Evolutionary conservation across 257 asterid genomes (phyloP).

Genomic region (Leptodermis oblonga): DNA sequence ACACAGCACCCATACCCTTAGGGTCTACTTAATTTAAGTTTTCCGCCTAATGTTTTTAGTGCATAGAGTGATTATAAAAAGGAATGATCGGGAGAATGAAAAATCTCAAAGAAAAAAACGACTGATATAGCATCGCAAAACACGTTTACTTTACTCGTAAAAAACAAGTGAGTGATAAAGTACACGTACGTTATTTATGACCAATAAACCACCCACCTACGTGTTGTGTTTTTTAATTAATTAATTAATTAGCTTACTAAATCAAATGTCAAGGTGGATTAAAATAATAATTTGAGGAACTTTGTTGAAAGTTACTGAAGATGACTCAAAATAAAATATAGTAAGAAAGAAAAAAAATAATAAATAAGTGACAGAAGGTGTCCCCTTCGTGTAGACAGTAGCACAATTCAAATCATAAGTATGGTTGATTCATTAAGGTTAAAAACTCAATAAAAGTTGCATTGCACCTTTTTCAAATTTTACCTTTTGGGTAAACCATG

Average conservation of each 20-base stretch:
- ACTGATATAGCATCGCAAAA: too few relatives aligned
- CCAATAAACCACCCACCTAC: too few relatives aligned
- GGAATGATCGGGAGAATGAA: too few relatives aligned
- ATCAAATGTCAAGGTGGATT: constrained; percentile 6
- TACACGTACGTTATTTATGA: too few relatives aligned
- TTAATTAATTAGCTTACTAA: background rate
- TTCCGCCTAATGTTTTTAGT: constrained; percentile 6
- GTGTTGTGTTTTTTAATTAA: background rate
- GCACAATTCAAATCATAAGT: background rate
- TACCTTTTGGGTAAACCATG: constrained; percentile 3
- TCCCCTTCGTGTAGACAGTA: constrained; percentile 2
- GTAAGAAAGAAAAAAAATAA: background rate
- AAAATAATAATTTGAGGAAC: constrained; percentile 9
- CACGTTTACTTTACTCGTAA: too few relatives aligned
- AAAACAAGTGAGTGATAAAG: too few relatives aligned
- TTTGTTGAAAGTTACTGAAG: constrained; percentile 7
- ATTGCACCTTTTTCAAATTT: constrained; percentile 1
- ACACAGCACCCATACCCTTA: too few relatives aligned
- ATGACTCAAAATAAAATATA: background rate
- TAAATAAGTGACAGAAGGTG: background rate
- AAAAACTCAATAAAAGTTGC: background rate
- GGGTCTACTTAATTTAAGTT: constrained; percentile 3
- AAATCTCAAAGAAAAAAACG: too few relatives aligned
- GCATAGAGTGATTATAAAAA: too few relatives aligned
- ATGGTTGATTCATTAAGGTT: constrained; percentile 8